Conservation (phyloP, 768 basidiomycete genomes). For the Filobasidium floriforme region DNA sequence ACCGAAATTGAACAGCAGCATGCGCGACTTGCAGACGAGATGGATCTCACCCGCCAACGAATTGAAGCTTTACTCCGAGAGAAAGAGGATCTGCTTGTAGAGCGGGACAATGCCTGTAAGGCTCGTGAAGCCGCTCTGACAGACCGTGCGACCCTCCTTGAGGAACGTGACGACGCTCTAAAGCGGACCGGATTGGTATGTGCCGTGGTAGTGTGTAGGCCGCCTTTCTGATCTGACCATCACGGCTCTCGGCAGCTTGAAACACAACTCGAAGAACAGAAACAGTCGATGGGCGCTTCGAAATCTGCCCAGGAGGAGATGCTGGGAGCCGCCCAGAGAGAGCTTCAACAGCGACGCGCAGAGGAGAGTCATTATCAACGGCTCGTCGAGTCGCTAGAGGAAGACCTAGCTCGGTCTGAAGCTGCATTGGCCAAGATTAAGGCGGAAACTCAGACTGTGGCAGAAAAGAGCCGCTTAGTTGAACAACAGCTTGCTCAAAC, state of each 20-base stretch:
- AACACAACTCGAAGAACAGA: no score
- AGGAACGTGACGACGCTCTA: no score
- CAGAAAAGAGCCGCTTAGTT: not conserved
- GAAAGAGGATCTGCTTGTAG: not conserved
- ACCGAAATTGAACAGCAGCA: no score
- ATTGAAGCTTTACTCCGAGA: not conserved
- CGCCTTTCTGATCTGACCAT: no score
- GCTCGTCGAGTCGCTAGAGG: not conserved
- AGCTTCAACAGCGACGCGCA: not conserved
- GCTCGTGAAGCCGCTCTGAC: not conserved
- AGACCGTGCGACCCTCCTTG: not conserved
- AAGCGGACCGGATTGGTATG: no score
- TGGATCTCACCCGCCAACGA: no score
- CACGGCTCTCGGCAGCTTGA: no score
- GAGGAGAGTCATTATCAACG: not conserved
- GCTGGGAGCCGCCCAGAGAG: not conserved
- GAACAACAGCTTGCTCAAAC: not conserved
- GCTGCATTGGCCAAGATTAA: not conserved
- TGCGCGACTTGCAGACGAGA: no score
- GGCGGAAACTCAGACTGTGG: not conserved
- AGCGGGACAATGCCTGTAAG: not conserved
- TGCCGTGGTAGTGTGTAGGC: no score
- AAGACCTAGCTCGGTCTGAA: not conserved
- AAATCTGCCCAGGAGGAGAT: no score
- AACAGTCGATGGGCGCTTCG: no score